These are phyloP conservation scores for Fremontodendron californicum DNA, from an alignment of 345 rosid species.

Conservation along the genomic window DNA sequence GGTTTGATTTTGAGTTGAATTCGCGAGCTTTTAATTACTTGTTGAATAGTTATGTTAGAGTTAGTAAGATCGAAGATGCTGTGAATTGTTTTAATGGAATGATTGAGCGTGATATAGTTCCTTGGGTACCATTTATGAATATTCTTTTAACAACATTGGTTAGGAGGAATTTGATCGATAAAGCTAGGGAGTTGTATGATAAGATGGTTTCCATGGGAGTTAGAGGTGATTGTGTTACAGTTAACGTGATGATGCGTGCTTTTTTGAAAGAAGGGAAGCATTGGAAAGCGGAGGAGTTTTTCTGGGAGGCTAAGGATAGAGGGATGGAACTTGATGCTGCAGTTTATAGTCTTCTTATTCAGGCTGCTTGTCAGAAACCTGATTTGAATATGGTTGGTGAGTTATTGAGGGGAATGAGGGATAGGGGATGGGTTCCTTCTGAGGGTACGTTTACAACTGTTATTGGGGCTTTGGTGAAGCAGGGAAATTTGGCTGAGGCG, in stretches of 20 bases:
- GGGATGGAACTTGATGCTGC: slow-evolving; percentile 50
- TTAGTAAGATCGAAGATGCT: slow-evolving; percentile 36
- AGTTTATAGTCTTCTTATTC: slow-evolving; percentile 41
- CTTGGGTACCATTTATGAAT: slow-evolving; percentile 32
- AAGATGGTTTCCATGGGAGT: slow-evolving; percentile 44
- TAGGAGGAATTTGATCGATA: slow-evolving; percentile 35
- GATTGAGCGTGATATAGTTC: slow-evolving; percentile 40
- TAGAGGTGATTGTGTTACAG: slow-evolving; percentile 42
- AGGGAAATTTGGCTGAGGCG: slow-evolving; percentile 57
- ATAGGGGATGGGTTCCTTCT: slow-evolving; percentile 44
- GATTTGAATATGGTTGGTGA: slow-evolving; percentile 38
- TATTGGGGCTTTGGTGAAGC: slow-evolving; percentile 55
- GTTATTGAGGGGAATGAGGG: slow-evolving; percentile 61
- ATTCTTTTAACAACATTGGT: slow-evolving; percentile 40
- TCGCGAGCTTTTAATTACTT: slow-evolving; percentile 49
- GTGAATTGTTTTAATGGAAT: slow-evolving; percentile 39
- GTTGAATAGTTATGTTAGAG: slow-evolving; percentile 51
- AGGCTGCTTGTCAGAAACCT: slow-evolving; percentile 40
- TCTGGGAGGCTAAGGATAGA: slow-evolving; percentile 38
- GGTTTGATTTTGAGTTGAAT: slow-evolving; percentile 41
- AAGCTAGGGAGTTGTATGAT: slow-evolving; percentile 42
- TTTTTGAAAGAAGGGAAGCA: slow-evolving; percentile 49
- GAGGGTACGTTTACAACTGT: slow-evolving; percentile 44
- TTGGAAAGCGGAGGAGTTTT: slow-evolving; percentile 44
- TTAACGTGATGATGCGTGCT: slow-evolving; percentile 44